Percentiles rank a stretch among this genome's conserved stretches.
These are phyloP conservation scores for Diplotaxis tenuifolia DNA, from an alignment of 345 rosid genomes.

Conservation along the genomic window DNA sequence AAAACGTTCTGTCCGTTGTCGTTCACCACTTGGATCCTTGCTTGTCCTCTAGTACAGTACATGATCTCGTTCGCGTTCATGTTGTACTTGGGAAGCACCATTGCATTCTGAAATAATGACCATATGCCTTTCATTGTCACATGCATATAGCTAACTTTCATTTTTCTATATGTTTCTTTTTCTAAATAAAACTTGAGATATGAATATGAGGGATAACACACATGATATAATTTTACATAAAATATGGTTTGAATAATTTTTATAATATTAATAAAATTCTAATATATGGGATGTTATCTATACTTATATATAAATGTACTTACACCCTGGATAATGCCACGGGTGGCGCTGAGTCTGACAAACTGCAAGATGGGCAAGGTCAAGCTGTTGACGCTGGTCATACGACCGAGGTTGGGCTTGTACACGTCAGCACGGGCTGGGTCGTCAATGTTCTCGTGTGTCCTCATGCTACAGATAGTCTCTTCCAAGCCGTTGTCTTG, in stretches of 20 bases:
- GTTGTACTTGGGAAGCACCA: constrained; percentile 66
- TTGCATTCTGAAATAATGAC: constrained; percentile 44
- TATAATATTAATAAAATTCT: too few species aligned
- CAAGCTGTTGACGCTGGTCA: constrained; percentile 51
- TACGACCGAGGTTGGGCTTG: constrained; percentile 54
- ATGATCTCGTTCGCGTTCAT: constrained; percentile 65
- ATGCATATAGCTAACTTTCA: not conserved
- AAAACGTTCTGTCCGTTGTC: constrained; percentile 58
- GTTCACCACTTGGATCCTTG: constrained; percentile 58
- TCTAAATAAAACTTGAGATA: not conserved
- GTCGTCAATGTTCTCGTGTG: constrained; percentile 57
- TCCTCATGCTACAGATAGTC: constrained; percentile 63
- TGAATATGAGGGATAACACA: not conserved
- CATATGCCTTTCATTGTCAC: not conserved
- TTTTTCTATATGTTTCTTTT: not conserved
- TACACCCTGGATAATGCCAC: constrained; percentile 37
- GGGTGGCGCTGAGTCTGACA: constrained; percentile 60
- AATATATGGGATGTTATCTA: too few species aligned
- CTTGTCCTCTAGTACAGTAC: constrained; percentile 55
- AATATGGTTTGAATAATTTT: too few species aligned
- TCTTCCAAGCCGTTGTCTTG: constrained; percentile 66
- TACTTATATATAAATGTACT: not conserved
- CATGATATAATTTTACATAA: too few species aligned
- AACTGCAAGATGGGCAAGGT: constrained; percentile 59
- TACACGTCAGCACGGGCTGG: constrained; percentile 58